A percentile compares a stretch with the other conserved stretches of the same genome.
Evolutionary conservation across 257 asterid species (phyloP).

Genomic region (Solanum gandarillasii): DNA sequence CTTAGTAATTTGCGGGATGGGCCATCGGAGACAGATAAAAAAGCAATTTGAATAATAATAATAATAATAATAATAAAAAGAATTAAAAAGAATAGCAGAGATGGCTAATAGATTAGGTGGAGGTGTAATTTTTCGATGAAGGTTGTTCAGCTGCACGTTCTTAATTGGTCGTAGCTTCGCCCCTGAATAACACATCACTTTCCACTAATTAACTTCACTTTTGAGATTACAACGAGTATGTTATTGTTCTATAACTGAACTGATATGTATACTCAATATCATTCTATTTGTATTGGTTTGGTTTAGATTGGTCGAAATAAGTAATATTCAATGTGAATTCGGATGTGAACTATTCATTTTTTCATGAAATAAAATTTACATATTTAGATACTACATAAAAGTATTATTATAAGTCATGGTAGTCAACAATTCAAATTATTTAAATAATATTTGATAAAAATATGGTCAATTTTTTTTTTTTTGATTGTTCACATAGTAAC

Average conservation of each 20-base stretch:
- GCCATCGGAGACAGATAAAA: no score
- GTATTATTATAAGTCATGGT: not conserved
- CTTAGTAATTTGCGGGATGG: no score
- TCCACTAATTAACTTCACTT: not conserved
- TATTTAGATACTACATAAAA: not conserved
- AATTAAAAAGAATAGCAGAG: not conserved
- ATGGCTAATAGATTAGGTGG: not conserved
- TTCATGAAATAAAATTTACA: not conserved
- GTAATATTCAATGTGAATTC: not conserved
- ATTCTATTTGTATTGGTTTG: not conserved
- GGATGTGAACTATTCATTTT: not conserved
- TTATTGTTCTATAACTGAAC: not conserved
- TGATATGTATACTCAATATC: not conserved
- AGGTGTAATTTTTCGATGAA: no score
- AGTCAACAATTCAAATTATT: not conserved
- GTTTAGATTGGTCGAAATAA: not conserved
- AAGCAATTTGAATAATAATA: no score
- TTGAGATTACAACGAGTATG: not conserved
- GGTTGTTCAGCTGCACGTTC: not conserved
- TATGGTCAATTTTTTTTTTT: not conserved
- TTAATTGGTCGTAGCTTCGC: not conserved
- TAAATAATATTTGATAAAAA: no score
- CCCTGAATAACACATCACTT: not conserved
- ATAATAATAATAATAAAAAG: no score
- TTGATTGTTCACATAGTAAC: not conserved